Evolutionary conservation across 1,284 basidiomycete genomes (phyloP).

Genomic region (Athelia sp.): DNA sequence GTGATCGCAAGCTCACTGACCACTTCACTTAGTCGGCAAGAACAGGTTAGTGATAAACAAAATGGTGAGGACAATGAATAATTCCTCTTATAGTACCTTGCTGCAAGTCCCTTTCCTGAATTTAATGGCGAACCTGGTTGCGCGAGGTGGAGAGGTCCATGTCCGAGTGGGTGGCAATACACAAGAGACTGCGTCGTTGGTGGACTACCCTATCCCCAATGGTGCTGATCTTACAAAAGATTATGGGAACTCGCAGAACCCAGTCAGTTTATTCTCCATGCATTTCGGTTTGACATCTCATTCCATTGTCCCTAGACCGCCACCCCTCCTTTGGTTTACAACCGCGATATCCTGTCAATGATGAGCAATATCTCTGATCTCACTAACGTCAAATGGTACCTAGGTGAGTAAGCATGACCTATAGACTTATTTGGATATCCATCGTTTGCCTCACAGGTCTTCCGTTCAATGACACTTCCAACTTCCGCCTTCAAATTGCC

Average conservation of each 20-base stretch:
- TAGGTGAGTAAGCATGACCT: constrained; percentile 21
- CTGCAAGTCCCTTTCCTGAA: constrained; percentile 69
- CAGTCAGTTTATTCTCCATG: constrained; percentile 3
- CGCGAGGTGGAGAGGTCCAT: constrained; percentile 51
- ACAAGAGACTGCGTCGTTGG: constrained; percentile 56
- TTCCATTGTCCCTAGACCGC: constrained; percentile 16
- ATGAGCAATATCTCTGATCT: constrained; percentile 35
- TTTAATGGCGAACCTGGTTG: constrained; percentile 61
- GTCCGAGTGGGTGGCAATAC: constrained; percentile 77
- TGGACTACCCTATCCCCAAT: constrained; percentile 28
- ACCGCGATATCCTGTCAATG: constrained; percentile 35
- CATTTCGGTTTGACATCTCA: background rate
- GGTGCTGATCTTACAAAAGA: constrained; percentile 34
- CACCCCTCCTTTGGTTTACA: constrained; percentile 39
- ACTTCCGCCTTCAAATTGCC: constrained; percentile 51
- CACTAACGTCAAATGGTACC: constrained; percentile 36
- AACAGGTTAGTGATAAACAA: background rate
- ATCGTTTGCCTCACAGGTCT: constrained; percentile 20
- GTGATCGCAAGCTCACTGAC: background rate
- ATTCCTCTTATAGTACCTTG: constrained; percentile 15
- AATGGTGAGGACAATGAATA: background rate
- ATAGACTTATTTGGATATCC: background rate
- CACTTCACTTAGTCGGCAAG: background rate
- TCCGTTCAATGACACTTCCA: constrained; percentile 46
- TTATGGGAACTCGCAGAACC: constrained; percentile 17